A percentile compares a stretch with the other conserved stretches of the same genome.
phyloP scores from a whole-genome alignment of 768 basidiomycete genomes.

The Rhodotorula graminis region DNA sequence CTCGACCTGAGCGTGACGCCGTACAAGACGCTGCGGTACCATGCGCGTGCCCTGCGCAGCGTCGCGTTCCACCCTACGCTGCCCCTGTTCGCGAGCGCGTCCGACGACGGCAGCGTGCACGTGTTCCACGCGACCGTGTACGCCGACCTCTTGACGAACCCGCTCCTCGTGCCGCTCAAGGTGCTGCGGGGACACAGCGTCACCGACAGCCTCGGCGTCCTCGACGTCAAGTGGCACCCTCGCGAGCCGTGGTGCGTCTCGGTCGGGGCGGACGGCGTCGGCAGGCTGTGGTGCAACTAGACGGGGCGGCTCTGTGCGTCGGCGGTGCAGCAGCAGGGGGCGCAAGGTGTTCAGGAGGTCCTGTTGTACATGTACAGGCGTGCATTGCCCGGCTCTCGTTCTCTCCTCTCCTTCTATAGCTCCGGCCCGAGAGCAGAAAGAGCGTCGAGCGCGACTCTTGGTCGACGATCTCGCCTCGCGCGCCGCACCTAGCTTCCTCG shows the following conservation, averaged over 20 bases:
- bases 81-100: slow-evolving; percentile 91
- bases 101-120: slow-evolving; percentile 95
- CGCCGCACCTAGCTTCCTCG: too few species aligned
- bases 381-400: too few species aligned
- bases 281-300: slow-evolving; percentile 66
- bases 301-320: too few species aligned
- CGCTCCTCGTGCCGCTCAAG: slow-evolving; percentile 93
- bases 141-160: slow-evolving; percentile 92
- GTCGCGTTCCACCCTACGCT: slow-evolving; percentile 89
- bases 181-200: slow-evolving; percentile 87
- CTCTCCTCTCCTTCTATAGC: too few species aligned
- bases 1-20: slow-evolving; percentile 93
- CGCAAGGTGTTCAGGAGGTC: too few species aligned
- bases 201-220: slow-evolving; percentile 79
- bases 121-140: slow-evolving; percentile 94
- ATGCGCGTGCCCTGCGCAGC: slow-evolving; percentile 85
- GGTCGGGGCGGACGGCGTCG: slow-evolving; percentile 85
- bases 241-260: slow-evolving; percentile 89
- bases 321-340: too few species aligned
- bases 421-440: too few species aligned
- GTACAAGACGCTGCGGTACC: slow-evolving; percentile 91
- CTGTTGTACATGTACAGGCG: not conserved
- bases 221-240: slow-evolving; percentile 82
- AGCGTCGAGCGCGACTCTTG: too few species aligned
- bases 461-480: too few species aligned